A percentile compares a stretch with the other conserved stretches of the same genome.
Conservation (phyloP, 176 grass and related monocot species). For the Raddia distichophylla region DNA sequence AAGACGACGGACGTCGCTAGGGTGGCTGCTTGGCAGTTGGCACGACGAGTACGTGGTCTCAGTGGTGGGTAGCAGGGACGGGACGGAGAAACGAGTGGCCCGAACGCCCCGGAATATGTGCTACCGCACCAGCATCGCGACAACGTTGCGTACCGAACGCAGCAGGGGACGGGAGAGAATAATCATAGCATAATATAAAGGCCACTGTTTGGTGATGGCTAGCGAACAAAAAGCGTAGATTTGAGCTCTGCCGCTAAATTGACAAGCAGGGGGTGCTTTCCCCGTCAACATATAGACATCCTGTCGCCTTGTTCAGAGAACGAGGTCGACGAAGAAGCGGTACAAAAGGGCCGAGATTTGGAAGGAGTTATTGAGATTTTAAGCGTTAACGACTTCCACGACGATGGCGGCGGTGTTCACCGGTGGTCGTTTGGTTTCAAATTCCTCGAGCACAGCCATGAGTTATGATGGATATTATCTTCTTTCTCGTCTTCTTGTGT, state of each 20-base stretch:
- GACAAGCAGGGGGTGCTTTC: slow-evolving; percentile 20
- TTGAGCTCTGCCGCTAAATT: slow-evolving; percentile 15
- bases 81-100: neutral
- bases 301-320: slow-evolving; percentile 29
- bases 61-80: neutral
- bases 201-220: slow-evolving; percentile 22
- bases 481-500: too few relatives aligned
- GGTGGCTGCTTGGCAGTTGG: neutral
- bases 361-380: too few relatives aligned
- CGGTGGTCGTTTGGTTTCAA: too few relatives aligned
- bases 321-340: neutral
- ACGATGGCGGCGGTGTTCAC: too few relatives aligned
- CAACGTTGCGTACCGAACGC: neutral
- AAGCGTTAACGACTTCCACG: too few relatives aligned
- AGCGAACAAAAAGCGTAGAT: slow-evolving; percentile 40
- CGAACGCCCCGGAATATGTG: slow-evolving; percentile 1
- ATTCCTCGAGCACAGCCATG: too few relatives aligned
- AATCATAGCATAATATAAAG: slow-evolving; percentile 7
- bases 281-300: slow-evolving; percentile 38
- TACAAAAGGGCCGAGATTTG: too few relatives aligned
- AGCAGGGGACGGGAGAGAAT: neutral
- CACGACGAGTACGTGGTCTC: neutral
- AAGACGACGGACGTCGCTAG: slow-evolving; percentile 22
- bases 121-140: slow-evolving; percentile 16
- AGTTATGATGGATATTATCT: too few relatives aligned